phyloP scores from a whole-genome alignment of 352 stramenopile genomes.

The Phytophthora megakarya region DNA sequence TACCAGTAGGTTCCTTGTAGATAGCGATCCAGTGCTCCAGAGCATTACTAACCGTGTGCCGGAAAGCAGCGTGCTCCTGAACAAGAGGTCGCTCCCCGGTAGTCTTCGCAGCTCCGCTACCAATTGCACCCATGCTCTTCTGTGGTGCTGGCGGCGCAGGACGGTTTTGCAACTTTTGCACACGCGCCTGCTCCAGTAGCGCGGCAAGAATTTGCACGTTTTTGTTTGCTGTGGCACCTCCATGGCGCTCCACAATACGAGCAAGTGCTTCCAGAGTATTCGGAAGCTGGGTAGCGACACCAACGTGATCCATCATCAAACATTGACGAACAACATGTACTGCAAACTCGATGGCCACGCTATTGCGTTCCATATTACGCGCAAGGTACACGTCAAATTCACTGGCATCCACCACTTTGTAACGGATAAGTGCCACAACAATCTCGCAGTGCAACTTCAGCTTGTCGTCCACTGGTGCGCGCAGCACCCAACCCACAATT shows the following conservation, averaged over 20 bases:
- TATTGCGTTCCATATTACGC: slow-evolving; percentile 95
- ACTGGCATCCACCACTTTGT: slow-evolving; percentile 91
- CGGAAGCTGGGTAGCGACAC: slow-evolving; percentile 88
- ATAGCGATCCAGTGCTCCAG: slow-evolving; percentile 99
- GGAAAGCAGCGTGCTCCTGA: slow-evolving; percentile 82
- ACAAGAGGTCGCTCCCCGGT: slow-evolving; percentile 48
- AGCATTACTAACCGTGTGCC: slow-evolving; percentile 90
- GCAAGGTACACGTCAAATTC: slow-evolving; percentile 96
- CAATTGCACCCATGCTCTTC: slow-evolving; percentile 70
- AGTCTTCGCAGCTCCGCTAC: slow-evolving; percentile 41
- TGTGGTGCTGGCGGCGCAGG: slow-evolving; percentile 22
- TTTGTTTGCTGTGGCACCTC: slow-evolving; percentile 72
- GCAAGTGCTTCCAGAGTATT: slow-evolving; percentile 93
- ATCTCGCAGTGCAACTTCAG: slow-evolving; percentile 96
- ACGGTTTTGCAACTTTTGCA: slow-evolving; percentile 49
- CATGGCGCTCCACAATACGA: slow-evolving; percentile 85
- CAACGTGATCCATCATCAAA: slow-evolving; percentile 93
- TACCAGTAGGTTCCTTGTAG: slow-evolving; percentile 92
- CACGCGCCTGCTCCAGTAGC: slow-evolving; percentile 78
- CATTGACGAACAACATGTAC: slow-evolving; percentile 94
- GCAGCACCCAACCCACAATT: slow-evolving; percentile 94
- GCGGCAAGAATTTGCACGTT: slow-evolving; percentile 86
- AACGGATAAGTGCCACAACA: slow-evolving; percentile 94
- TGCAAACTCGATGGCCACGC: slow-evolving; percentile 96
- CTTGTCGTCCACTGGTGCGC: slow-evolving; percentile 93